Base-by-base conservation (phyloP, 305 asterid species). In the Withania somnifera region DNA sequence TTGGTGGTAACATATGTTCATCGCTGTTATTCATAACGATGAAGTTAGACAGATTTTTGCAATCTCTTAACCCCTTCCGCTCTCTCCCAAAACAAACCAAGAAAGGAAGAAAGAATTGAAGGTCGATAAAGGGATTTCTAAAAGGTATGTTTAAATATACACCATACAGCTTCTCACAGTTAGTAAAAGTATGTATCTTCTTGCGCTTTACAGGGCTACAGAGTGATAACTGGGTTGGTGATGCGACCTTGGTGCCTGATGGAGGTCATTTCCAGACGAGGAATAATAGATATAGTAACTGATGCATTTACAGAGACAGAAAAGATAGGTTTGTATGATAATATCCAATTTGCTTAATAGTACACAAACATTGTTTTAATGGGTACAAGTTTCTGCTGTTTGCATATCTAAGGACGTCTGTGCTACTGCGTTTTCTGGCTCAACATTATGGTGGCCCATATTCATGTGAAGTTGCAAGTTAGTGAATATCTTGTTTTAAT, bases 181-280 rank as follows among this genome's bases (percentile, higher is more conserved):
- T 73, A 7, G 40, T 24, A 47, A 26, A 71, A 47, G 42, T 45
- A 8, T 7, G 78, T 50, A 15, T 71, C 45, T 26, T 26, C 60
- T 50, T 75, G 50, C 1, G 24, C 50, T 54, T 81, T 81, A 45
- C 92, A 95, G 98, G 98, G 97, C 3, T 94, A 94, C 77, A 90
- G 98, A 83, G 81, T 94, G 90, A 87, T 93, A 71, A 85, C 90
- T 79, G 99, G 93, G 80, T 73, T 92, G 87, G 97, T 90, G 84
- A 90, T 90, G 88, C 95, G 98, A 83, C 90, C 96, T 11, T 94
- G 99, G 99, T 91, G 91, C 89, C 89, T 94, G 87, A 85, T 86
- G 88, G 99, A 95, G 88, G 88, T 93, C 40, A 80, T 92, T 79
- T 91, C 97, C 47, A 88, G 91, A 83, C 87, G 86, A 17, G 95